phyloP scores from a whole-genome alignment of 805 yeast genomes.

The Ogataea siamensis region DNA sequence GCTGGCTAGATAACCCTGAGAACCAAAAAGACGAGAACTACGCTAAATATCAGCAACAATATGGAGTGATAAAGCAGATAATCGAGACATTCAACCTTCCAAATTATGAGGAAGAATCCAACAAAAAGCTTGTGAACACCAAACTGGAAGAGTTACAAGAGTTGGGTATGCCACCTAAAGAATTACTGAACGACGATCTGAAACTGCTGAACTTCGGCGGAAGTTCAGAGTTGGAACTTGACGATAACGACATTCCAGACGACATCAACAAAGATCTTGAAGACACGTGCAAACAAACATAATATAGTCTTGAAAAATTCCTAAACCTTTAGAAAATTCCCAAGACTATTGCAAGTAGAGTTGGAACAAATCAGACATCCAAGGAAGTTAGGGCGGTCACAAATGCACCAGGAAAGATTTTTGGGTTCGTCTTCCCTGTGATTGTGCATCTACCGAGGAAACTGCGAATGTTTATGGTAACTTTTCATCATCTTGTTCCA shows the following conservation, averaged over 20 bases:
- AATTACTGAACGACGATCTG: conserved; percentile 48
- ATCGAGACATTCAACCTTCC: conserved; percentile 65
- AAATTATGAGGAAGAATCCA: conserved; percentile 52
- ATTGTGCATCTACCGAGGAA: conserved; percentile 89
- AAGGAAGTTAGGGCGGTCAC: conserved; percentile 90
- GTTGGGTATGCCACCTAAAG: conserved; percentile 78
- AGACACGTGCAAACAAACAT: conserved; percentile 47
- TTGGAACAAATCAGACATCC: conserved; percentile 72
- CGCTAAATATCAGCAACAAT: conserved; percentile 59
- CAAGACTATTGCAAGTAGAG: conserved; percentile 9
- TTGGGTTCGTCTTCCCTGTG: conserved; percentile 61
- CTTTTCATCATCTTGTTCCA: conserved; percentile 59
- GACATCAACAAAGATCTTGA: conserved; percentile 53
- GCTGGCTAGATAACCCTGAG: conserved; percentile 58
- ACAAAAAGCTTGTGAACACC: conserved; percentile 50
- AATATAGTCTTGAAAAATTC: conserved; percentile 7
- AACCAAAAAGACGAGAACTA: conserved; percentile 37
- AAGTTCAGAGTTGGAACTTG: conserved; percentile 41
- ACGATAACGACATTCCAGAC: conserved; percentile 52
- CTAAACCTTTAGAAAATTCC: conserved; percentile 11
- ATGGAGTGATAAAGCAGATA: conserved; percentile 56
- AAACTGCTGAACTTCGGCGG: conserved; percentile 36
- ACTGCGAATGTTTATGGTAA: conserved; percentile 87
- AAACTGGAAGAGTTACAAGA: conserved; percentile 70
- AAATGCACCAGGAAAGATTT: conserved; percentile 56